phyloP scores from a whole-genome alignment of 2,329 filamentous ascomycete species.

The Paracoccidioides lutzii region DNA sequence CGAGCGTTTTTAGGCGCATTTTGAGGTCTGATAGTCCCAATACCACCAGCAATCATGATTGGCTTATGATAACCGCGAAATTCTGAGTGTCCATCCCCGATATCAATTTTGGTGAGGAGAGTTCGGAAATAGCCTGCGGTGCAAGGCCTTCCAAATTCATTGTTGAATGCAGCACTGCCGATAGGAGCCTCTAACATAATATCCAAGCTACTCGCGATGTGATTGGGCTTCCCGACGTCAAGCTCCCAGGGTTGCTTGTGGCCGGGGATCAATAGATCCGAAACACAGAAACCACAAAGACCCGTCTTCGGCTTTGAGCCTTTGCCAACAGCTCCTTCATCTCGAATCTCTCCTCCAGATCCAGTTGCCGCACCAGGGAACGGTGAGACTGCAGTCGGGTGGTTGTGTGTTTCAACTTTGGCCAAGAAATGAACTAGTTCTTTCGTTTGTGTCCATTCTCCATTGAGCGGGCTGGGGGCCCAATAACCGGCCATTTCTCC shows the following conservation, averaged over 20 bases:
- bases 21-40: slow-evolving; percentile 81
- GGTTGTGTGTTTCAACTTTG: slow-evolving; percentile 97
- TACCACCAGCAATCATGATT: slow-evolving; percentile 93
- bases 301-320: slow-evolving; percentile 90
- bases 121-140: slow-evolving; percentile 87
- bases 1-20: slow-evolving; percentile 75
- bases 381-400: slow-evolving; percentile 88
- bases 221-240: slow-evolving; percentile 75
- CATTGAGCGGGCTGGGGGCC: slow-evolving; percentile 76
- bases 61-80: slow-evolving; percentile 93
- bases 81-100: slow-evolving; percentile 51
- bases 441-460: slow-evolving; percentile 75
- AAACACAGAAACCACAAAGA: slow-evolving; percentile 85
- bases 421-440: slow-evolving; percentile 77
- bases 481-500: slow-evolving; percentile 63
- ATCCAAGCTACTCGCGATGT: slow-evolving; percentile 86
- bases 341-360: slow-evolving; percentile 87
- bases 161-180: slow-evolving; percentile 90
- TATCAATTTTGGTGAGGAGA: slow-evolving; percentile 55
- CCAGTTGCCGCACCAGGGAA: slow-evolving; percentile 90
- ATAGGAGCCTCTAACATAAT: slow-evolving; percentile 98
- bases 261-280: slow-evolving; percentile 79
- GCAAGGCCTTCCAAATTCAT: slow-evolving; percentile 87
- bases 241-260: slow-evolving; percentile 78
- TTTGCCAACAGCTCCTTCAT: slow-evolving; percentile 85